Evolutionary conservation across 306 rosid species (phyloP).

Genomic region (Lathyrus aphaca): DNA sequence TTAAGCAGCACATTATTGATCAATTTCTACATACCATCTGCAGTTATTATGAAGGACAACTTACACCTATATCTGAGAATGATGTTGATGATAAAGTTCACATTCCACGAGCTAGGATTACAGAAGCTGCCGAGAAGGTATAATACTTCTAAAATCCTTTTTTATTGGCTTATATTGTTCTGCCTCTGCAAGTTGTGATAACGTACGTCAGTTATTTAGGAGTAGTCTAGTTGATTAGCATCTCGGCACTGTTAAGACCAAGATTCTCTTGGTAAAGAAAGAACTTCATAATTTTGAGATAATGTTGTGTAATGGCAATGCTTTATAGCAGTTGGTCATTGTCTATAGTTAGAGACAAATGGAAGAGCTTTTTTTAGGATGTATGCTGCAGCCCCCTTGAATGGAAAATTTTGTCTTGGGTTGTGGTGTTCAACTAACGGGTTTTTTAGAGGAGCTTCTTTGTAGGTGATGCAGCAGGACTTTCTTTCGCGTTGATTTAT

Average conservation of each 20-base stretch:
- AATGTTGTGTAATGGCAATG: background rate
- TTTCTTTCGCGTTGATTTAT: background rate
- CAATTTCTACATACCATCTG: constrained; percentile 27
- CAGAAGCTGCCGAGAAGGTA: constrained; percentile 93
- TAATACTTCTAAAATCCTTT: constrained; percentile 5
- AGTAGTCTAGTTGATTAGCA: constrained; percentile 6
- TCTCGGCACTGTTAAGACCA: background rate
- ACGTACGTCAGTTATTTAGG: background rate
- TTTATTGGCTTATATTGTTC: constrained; percentile 24
- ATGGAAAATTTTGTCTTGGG: background rate
- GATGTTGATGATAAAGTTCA: constrained; percentile 59
- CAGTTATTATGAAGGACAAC: constrained; percentile 95
- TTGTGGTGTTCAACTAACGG: background rate
- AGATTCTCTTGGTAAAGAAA: background rate
- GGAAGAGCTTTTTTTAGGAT: background rate
- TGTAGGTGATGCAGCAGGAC: background rate
- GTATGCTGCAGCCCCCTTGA: background rate
- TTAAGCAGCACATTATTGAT: constrained; percentile 3
- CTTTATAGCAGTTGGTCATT: constrained; percentile 9
- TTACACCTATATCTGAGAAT: constrained; percentile 75
- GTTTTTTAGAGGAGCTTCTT: constrained; percentile 8
- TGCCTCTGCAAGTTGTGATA: constrained; percentile 1
- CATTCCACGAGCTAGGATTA: constrained; percentile 54
- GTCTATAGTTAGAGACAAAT: constrained; percentile 18
- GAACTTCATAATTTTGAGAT: constrained; percentile 18